Base-by-base conservation (phyloP, 2,329 filamentous ascomycete species). In the Aureobasidium sp. region DNA sequence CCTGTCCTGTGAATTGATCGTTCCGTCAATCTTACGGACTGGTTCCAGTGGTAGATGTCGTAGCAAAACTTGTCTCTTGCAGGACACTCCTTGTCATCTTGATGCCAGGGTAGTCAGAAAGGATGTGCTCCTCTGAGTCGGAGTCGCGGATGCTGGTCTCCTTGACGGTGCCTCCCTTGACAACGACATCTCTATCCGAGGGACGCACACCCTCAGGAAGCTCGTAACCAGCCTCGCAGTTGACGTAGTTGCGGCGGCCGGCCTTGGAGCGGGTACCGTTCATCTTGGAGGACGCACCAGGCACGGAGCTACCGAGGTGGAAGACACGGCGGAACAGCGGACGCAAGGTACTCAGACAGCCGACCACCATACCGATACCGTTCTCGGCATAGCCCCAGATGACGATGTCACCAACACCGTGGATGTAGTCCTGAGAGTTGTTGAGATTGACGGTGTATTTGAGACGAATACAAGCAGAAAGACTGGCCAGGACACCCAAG, bases 331-430 rank as follows among this genome's bases (percentile, higher is more conserved):
- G 69, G 61, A 75, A 72, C 9, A 74, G 66, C 1, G 73, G 73
- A 0, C 71, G 69, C 13, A 75, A 67, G 1, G 72, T 74, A 4
- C 69, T 68, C 8, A 74, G 66, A 56, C 69, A 72, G 15, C 71
- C 73, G 6, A 73, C 72, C 15, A 74, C 68, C 63, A 74, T 68
- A 5, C 72, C 72, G 5, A 73, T 69, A 5, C 69, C 72, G n/a
- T 71, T 72, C 41, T 74, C 73, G 7, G 72, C 72, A 53, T 72
- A 74, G 3, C 72, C 72, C 73, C 72, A 75, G 46, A 74, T 71
- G 32, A 74, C 66, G 26, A 75, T 68, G 52, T 74, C 67, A 20
- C 69, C 72, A 26, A 75, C 66, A 9, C 47, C 47, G n/a, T 39
- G 52, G 6, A 73, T 66, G 59, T 70, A 73, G 60, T 75, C 72